A percentile compares a stretch with the other conserved stretches of the same genome.
Evolutionary conservation across 768 basidiomycete genomes (phyloP).

Genomic region (Lactarius tabidus): DNA sequence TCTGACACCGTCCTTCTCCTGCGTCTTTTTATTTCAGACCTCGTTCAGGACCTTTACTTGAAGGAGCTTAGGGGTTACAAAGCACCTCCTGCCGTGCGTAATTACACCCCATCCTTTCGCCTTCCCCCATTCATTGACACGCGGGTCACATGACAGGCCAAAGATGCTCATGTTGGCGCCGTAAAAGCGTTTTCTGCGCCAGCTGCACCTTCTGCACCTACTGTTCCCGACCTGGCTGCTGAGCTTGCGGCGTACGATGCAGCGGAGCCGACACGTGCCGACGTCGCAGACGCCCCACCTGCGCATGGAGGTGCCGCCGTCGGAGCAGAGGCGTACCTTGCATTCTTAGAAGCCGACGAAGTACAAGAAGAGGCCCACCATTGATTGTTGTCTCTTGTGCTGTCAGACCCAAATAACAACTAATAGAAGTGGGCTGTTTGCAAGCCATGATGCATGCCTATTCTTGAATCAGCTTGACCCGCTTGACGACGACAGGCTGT

Average conservation of each 20-base stretch:
- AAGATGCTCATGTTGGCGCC: slow-evolving; percentile 83
- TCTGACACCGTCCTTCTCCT: background rate
- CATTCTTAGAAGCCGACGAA: slow-evolving; percentile 43
- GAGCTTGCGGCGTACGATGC: slow-evolving; percentile 86
- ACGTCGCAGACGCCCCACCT: background rate
- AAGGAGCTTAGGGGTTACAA: slow-evolving; percentile 90
- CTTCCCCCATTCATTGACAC: slow-evolving; percentile 2
- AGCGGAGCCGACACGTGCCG: slow-evolving; percentile 52
- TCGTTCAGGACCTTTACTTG: slow-evolving; percentile 90
- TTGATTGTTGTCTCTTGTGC: slow-evolving; percentile 3
- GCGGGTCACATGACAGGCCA: slow-evolving; percentile 49
- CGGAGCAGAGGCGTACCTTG: slow-evolving; percentile 41
- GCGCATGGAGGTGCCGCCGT: slow-evolving; percentile 25
- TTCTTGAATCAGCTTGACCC: background rate
- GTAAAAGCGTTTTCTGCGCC: slow-evolving; percentile 84
- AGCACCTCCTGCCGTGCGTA: slow-evolving; percentile 64
- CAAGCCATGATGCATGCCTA: background rate
- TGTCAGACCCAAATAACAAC: background rate
- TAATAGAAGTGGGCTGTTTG: slow-evolving; percentile 1
- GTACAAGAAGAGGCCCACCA: slow-evolving; percentile 39
- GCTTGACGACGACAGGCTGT: background rate
- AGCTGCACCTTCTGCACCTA: slow-evolving; percentile 65
- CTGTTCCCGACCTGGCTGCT: slow-evolving; percentile 83
- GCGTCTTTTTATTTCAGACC: slow-evolving; percentile 48
- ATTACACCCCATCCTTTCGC: background rate